A percentile compares a stretch with the other conserved stretches of the same genome.
Evolutionary conservation across 306 rosid genomes (phyloP).

Genomic region (Fragaria vesca): DNA sequence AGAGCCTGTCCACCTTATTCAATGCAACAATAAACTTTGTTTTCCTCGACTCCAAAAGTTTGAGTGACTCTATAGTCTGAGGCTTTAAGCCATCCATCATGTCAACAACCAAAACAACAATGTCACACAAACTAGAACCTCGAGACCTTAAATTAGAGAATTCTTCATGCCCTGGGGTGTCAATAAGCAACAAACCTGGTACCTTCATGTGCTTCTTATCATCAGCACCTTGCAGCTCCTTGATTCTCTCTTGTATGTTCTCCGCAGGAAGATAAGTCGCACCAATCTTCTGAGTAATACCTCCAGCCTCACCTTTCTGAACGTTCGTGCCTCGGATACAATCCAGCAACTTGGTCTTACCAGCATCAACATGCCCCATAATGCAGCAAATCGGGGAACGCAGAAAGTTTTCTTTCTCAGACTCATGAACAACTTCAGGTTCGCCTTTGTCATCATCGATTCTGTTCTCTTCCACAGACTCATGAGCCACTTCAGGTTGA

Average conservation of each 20-base stretch:
- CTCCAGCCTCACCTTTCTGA: conserved; percentile 97
- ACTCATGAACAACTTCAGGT: too few species aligned
- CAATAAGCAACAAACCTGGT: conserved; percentile 85
- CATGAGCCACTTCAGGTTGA: too few species aligned
- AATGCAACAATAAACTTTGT: conserved; percentile 85
- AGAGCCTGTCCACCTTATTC: conserved; percentile 92
- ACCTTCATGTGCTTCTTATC: conserved; percentile 66
- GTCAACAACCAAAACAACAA: conserved; percentile 92
- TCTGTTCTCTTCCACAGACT: too few species aligned
- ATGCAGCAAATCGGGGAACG: conserved; percentile 97
- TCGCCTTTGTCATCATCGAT: too few species aligned
- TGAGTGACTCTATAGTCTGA: conserved; percentile 87
- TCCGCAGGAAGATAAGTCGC: conserved; percentile 94
- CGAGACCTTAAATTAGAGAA: conserved; percentile 81
- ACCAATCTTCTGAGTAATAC: conserved; percentile 98
- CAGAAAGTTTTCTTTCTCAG: conserved; percentile 42
- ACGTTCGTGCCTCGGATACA: conserved; percentile 91
- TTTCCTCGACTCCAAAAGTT: conserved; percentile 81
- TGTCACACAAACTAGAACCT: conserved; percentile 91
- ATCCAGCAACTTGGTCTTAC: conserved; percentile 90
- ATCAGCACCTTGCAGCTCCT: conserved; percentile 74
- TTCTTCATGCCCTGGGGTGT: conserved; percentile 93
- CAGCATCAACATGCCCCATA: conserved; percentile 98
- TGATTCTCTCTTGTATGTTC: conserved; percentile 88
- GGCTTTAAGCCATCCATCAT: conserved; percentile 97